These are phyloP conservation scores for Capsicum rhomboideum DNA, from an alignment of 257 asterid genomes.

Conservation along the genomic window DNA sequence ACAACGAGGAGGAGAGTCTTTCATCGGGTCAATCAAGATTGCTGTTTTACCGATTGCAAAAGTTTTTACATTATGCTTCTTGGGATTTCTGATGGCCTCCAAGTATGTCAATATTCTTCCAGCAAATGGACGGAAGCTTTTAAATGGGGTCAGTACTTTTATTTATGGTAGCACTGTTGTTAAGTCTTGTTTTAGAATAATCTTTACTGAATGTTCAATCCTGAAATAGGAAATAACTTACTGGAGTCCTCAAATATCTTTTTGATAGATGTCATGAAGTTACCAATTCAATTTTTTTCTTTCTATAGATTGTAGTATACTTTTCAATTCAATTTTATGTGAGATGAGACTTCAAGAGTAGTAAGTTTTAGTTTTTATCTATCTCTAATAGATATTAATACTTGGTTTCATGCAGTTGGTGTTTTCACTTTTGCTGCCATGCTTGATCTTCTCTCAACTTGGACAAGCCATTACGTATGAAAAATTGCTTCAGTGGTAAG, in stretches of 20 bases:
- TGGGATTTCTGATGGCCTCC: slow-evolving; percentile 94
- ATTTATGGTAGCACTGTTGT: neutral
- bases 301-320: neutral
- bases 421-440: slow-evolving; percentile 92
- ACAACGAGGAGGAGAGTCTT: slow-evolving; percentile 70
- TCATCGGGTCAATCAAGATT: slow-evolving; percentile 64
- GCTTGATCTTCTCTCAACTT: slow-evolving; percentile 92
- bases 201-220: neutral
- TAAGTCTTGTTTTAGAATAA: neutral
- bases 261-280: neutral
- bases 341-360: neutral
- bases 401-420: slow-evolving; percentile 56
- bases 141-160: slow-evolving; percentile 67
- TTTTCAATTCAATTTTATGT: neutral
- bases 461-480: slow-evolving; percentile 80
- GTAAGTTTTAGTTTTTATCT: neutral
- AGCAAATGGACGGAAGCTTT: slow-evolving; percentile 89
- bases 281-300: neutral
- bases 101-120: slow-evolving; percentile 78
- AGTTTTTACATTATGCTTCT: slow-evolving; percentile 84
- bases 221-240: neutral
- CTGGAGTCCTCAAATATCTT: neutral
- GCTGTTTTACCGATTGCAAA: slow-evolving; percentile 96
- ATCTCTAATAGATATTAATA: neutral
- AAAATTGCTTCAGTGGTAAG: slow-evolving; percentile 76